A percentile compares a stretch with the other conserved stretches of the same genome.
Evolutionary conservation across 2,329 filamentous ascomycete genomes (phyloP).

Genomic region (Aureobasidium sp.): DNA sequence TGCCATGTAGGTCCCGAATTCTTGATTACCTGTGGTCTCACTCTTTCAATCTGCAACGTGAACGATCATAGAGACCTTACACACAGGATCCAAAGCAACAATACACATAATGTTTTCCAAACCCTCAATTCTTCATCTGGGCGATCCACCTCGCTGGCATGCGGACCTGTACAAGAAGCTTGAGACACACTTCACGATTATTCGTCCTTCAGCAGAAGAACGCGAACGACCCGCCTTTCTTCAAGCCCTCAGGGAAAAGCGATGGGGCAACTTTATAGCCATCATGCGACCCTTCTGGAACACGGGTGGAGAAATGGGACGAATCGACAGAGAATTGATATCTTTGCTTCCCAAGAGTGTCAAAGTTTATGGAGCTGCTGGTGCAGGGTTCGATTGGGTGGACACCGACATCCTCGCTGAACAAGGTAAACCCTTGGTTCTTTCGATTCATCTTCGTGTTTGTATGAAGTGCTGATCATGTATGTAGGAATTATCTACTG

Average conservation of each 20-base stretch:
- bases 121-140: slow-evolving; percentile 35
- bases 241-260: slow-evolving; percentile 27
- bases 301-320: slow-evolving; percentile 57
- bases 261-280: slow-evolving; percentile 36
- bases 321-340: slow-evolving; percentile 53
- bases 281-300: slow-evolving; percentile 55
- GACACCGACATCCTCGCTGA: slow-evolving; percentile 53
- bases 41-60: no score
- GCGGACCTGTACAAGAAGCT: slow-evolving; percentile 33
- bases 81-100: background rate
- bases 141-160: slow-evolving; percentile 38
- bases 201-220: slow-evolving; percentile 30
- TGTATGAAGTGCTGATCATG: no score
- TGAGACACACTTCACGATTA: slow-evolving; percentile 28
- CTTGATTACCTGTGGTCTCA: no score
- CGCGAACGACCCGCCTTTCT: slow-evolving; percentile 30
- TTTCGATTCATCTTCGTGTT: no score
- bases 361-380: slow-evolving; percentile 52
- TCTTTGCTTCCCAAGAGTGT: slow-evolving; percentile 44
- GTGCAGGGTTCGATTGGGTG: slow-evolving; percentile 57
- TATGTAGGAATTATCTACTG: slow-evolving; percentile 56
- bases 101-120: slow-evolving; percentile 18
- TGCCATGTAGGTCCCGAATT: background rate
- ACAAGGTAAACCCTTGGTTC: slow-evolving; percentile 21
- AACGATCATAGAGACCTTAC: background rate